Conservation (phyloP, 306 rosid species). For the Cucumis melo region DNA sequence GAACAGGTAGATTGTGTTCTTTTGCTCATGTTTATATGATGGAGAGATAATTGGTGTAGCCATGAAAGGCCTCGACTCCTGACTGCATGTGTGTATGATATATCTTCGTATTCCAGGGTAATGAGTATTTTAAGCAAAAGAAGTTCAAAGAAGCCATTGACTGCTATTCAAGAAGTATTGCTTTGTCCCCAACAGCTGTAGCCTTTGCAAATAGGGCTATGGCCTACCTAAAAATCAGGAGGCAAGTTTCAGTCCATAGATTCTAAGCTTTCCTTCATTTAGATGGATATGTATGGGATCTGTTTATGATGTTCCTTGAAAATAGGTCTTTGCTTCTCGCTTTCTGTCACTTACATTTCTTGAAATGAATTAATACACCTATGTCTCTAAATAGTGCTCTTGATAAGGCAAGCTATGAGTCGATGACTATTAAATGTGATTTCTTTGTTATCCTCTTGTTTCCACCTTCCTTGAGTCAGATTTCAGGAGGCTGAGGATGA, state of each 20-base stretch:
- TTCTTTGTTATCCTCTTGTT: neutral
- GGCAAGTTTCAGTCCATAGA: conserved; percentile 26
- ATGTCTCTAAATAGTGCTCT: neutral
- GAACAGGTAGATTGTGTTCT: conserved; percentile 39
- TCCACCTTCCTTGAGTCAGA: conserved; percentile 22
- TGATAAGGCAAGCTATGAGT: neutral
- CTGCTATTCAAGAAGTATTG: conserved; percentile 93
- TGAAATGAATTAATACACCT: neutral
- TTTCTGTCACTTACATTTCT: neutral
- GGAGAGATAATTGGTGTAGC: neutral
- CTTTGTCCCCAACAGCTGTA: conserved; percentile 78
- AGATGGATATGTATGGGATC: neutral
- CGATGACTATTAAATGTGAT: neutral
- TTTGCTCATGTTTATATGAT: neutral
- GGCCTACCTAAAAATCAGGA: conserved; percentile 76
- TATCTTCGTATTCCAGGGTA: conserved; percentile 46
- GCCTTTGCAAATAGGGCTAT: conserved; percentile 94
- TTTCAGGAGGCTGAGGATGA: conserved; percentile 85
- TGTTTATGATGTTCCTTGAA: neutral
- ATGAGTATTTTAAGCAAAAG: conserved; percentile 85
- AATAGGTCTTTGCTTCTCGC: neutral
- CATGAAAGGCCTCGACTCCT: neutral
- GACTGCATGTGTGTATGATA: neutral
- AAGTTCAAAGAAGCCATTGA: conserved; percentile 81
- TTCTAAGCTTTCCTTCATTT: neutral